Conservation (phyloP, 305 asterid species). For the Ajuga reptans region DNA sequence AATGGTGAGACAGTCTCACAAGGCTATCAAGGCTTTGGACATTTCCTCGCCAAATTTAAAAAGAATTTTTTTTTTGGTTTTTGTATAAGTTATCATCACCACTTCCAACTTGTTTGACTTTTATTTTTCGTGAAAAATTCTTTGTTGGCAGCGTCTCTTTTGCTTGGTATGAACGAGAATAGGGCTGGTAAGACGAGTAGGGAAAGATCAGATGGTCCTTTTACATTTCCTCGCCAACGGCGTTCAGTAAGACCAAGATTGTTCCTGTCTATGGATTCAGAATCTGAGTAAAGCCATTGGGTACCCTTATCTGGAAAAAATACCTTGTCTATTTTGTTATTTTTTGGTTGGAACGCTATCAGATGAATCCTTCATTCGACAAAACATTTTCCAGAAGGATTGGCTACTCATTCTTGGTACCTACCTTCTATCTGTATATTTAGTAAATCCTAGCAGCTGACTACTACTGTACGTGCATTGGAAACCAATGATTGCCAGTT, state of each 20-base stretch:
- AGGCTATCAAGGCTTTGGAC: too few species aligned
- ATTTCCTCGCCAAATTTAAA: not conserved
- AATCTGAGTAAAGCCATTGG: constrained; percentile 50
- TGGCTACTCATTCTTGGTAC: constrained; percentile 21
- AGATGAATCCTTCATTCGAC: not conserved
- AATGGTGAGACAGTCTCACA: too few species aligned
- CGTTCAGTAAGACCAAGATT: constrained; percentile 91
- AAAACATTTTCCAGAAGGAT: constrained; percentile 13
- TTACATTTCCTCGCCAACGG: constrained; percentile 74
- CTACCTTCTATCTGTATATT: constrained; percentile 29
- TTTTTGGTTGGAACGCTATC: constrained; percentile 15
- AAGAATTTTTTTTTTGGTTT: too few species aligned
- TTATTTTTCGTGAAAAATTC: not conserved
- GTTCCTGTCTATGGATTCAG: constrained; percentile 66
- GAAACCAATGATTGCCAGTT: constrained; percentile 19
- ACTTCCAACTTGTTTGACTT: not conserved
- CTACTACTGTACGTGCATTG: constrained; percentile 23
- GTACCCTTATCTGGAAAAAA: constrained; percentile 18
- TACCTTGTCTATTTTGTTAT: constrained; percentile 3
- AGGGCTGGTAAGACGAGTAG: constrained; percentile 48
- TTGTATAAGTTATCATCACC: too few species aligned
- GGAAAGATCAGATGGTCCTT: constrained; percentile 77
- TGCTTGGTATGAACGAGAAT: constrained; percentile 49
- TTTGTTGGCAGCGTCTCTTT: constrained; percentile 51
- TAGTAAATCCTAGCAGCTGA: constrained; percentile 30